Evolutionary conservation across 306 rosid species (phyloP).

Genomic region (Echinosophora koreensis): DNA sequence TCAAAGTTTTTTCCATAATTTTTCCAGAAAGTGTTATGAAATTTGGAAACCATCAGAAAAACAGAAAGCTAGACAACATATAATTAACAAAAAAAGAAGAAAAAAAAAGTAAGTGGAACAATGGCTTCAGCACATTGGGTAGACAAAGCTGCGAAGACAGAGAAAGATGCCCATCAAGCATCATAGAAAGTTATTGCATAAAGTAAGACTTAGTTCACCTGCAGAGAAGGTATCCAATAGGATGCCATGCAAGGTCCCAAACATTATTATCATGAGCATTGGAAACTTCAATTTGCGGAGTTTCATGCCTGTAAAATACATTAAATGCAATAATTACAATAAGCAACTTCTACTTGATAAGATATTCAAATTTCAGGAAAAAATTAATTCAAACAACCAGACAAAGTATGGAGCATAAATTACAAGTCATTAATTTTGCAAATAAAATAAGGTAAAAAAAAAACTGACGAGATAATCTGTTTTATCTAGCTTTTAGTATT

Average conservation of each 20-base stretch:
- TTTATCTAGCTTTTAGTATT: background rate
- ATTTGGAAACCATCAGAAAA: slow-evolving; percentile 19
- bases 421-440: slow-evolving; percentile 26
- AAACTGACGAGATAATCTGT: slow-evolving; percentile 4
- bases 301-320: slow-evolving; percentile 79
- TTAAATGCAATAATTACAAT: slow-evolving; percentile 41
- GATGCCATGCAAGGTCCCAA: slow-evolving; percentile 99
- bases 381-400: background rate
- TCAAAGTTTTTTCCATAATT: slow-evolving; percentile 8
- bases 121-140: slow-evolving; percentile 20
- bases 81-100: slow-evolving; percentile 2
- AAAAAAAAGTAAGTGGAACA: slow-evolving; percentile 11
- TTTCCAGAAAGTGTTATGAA: background rate
- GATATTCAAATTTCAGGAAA: slow-evolving; percentile 25
- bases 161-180: slow-evolving; percentile 32
- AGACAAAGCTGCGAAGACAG: slow-evolving; percentile 7
- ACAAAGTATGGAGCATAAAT: background rate
- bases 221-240: slow-evolving; percentile 98
- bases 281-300: slow-evolving; percentile 90
- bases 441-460: background rate
- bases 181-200: slow-evolving; percentile 10
- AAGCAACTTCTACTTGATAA: slow-evolving; percentile 29
- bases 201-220: slow-evolving; percentile 62
- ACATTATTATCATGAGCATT: slow-evolving; percentile 93
- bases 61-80: slow-evolving; percentile 23